phyloP scores from a whole-genome alignment of 441 rosid species.

The Gossypium davidsonii region DNA sequence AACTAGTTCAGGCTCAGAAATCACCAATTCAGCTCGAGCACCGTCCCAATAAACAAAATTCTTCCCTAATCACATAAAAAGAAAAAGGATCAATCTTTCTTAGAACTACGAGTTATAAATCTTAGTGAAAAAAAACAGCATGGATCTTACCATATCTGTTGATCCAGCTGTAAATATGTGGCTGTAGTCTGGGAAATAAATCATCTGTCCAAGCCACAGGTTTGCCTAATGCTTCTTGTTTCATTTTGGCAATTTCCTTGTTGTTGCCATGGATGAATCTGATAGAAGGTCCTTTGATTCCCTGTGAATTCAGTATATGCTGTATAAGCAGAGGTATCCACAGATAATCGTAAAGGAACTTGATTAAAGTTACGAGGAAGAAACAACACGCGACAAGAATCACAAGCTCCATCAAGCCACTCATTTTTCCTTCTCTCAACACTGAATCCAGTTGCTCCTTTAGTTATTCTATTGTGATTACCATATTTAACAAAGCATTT shows the following conservation, averaged over 20 bases:
- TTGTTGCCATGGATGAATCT: constrained; percentile 33
- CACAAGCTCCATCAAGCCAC: background rate
- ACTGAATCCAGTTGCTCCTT: background rate
- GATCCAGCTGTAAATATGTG: constrained; percentile 24
- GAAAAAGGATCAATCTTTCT: background rate
- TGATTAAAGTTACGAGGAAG: constrained; percentile 12
- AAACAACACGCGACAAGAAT: background rate
- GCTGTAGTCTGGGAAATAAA: constrained; percentile 21
- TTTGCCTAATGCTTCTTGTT: constrained; percentile 15
- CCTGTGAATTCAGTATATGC: constrained; percentile 22
- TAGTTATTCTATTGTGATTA: background rate
- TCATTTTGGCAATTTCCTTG: constrained; percentile 19
- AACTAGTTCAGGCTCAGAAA: constrained; percentile 26
- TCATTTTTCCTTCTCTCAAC: background rate
- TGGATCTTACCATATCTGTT: constrained; percentile 23
- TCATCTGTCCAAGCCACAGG: constrained; percentile 31
- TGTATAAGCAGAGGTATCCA: constrained; percentile 26
- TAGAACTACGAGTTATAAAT: background rate
- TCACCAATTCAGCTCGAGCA: constrained; percentile 17
- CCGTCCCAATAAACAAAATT: constrained; percentile 34
- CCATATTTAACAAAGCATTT: background rate
- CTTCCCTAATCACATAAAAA: constrained; percentile 18
- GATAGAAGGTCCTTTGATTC: constrained; percentile 37
- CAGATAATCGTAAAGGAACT: constrained; percentile 30
- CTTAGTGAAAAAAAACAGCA: background rate